Evolutionary conservation across 805 yeast genomes (phyloP).

Genomic region (Metschnikowia proteae): DNA sequence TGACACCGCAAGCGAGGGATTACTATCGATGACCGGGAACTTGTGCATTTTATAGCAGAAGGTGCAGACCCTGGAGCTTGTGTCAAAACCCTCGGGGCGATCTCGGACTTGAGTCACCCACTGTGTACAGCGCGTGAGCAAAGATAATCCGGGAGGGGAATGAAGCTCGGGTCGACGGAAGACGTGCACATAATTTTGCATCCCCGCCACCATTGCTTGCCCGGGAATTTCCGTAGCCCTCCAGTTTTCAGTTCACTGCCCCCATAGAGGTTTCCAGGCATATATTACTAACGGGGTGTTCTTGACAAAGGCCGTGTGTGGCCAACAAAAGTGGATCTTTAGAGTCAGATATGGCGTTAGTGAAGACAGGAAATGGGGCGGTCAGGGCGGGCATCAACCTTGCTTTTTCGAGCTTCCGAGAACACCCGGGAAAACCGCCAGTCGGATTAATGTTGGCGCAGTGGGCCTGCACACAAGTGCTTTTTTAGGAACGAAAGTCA

Average conservation of each 20-base stretch:
- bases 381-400: not conserved
- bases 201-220: conserved; percentile 8
- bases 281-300: not conserved
- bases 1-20: no score
- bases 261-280: not conserved
- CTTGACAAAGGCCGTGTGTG: no score
- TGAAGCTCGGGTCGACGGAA: conserved; percentile 6
- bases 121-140: conserved; percentile 7
- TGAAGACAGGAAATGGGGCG: not conserved
- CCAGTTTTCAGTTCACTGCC: not conserved
- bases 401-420: conserved; percentile 3
- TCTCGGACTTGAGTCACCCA: conserved; percentile 18
- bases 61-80: not conserved
- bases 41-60: not conserved
- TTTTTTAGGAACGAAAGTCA: conserved; percentile 8
- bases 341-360: no score
- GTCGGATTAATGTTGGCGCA: conserved; percentile 4
- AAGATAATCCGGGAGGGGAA: conserved; percentile 6
- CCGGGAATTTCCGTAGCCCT: conserved; percentile 7
- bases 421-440: conserved; percentile 5
- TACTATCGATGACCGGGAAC: no score
- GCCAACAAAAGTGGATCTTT: no score
- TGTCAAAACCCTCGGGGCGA: conserved; percentile 17
- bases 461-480: not conserved
- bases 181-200: conserved; percentile 6